A percentile compares a stretch with the other conserved stretches of the same genome.
Evolutionary conservation across 768 basidiomycete genomes (phyloP).

Genomic region (Mycena haematopus): DNA sequence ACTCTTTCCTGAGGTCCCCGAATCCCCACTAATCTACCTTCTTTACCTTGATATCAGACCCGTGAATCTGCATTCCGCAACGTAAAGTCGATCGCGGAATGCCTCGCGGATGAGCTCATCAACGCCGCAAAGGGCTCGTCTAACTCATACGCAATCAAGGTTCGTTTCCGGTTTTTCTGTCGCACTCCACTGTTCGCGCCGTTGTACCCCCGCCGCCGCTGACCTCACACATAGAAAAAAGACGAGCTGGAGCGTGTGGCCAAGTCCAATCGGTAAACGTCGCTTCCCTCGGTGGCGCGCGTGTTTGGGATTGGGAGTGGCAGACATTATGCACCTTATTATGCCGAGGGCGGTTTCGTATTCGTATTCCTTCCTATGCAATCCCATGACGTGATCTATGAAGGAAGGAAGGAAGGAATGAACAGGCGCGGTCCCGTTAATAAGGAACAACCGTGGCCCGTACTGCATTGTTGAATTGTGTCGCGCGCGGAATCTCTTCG

Average conservation of each 20-base stretch:
- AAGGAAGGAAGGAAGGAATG: too few species aligned
- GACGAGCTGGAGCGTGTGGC: constrained; percentile 99
- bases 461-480: constrained; percentile 13
- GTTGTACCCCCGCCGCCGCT: neutral
- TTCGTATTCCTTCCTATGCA: constrained; percentile 20
- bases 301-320: constrained; percentile 31
- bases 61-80: constrained; percentile 99
- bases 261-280: constrained; percentile 97
- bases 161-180: constrained; percentile 36
- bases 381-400: constrained; percentile 29
- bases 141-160: constrained; percentile 99
- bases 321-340: constrained; percentile 7
- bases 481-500: constrained; percentile 24
- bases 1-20: neutral
- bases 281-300: constrained; percentile 25
- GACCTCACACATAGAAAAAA: constrained; percentile 74
- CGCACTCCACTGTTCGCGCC: neutral
- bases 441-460: too few species aligned
- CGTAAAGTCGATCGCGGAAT: constrained; percentile 98
- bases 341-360: constrained; percentile 15
- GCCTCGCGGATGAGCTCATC: constrained; percentile 98
- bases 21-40: neutral
- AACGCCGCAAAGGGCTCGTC: constrained; percentile 99
- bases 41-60: constrained; percentile 58
- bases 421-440: too few species aligned